Percentiles rank a stretch among this genome's conserved stretches.
Conservation (phyloP, 2,329 filamentous ascomycete species). For the Daldinia eschscholtzii region DNA sequence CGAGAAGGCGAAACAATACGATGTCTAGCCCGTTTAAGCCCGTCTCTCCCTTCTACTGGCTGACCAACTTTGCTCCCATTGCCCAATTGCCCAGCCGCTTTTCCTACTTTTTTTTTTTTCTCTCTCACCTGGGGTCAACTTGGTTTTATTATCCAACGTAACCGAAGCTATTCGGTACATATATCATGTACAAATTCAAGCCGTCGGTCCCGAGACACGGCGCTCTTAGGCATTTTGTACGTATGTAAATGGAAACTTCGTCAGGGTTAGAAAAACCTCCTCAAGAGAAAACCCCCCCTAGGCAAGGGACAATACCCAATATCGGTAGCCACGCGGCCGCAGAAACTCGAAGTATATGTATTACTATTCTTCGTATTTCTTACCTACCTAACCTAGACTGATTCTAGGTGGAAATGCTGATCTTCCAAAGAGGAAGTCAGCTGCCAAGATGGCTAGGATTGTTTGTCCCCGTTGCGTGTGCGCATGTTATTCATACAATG, state of each 20-base stretch:
- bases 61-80: conserved; percentile 15
- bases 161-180: conserved; percentile 21
- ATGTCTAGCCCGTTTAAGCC: conserved; percentile 15
- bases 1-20: conserved; percentile 40
- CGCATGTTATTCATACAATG: conserved; percentile 26
- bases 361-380: conserved; percentile 43
- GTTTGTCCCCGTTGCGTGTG: conserved; percentile 38
- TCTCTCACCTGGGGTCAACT: conserved; percentile 1
- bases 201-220: conserved; percentile 41
- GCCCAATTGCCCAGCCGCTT: conserved; percentile 19
- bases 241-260: conserved; percentile 21
- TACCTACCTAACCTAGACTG: conserved; percentile 37
- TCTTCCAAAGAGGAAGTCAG: conserved; percentile 43
- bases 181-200: conserved; percentile 4
- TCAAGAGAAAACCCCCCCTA: conserved; percentile 11
- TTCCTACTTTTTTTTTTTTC: background rate
- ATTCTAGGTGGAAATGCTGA: conserved; percentile 34
- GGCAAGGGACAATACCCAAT: conserved; percentile 28
- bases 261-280: conserved; percentile 17
- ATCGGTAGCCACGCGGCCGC: conserved; percentile 33
- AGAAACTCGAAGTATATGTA: conserved; percentile 34
- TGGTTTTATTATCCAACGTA: conserved; percentile 26
- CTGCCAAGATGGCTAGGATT: conserved; percentile 43
- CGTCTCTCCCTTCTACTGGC: background rate
- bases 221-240: conserved; percentile 29